Evolutionary conservation across 2,329 filamentous ascomycete genomes (phyloP), one percentile per base, ranked within the genome.

Genomic region (Gremmenia infestans): DNA sequence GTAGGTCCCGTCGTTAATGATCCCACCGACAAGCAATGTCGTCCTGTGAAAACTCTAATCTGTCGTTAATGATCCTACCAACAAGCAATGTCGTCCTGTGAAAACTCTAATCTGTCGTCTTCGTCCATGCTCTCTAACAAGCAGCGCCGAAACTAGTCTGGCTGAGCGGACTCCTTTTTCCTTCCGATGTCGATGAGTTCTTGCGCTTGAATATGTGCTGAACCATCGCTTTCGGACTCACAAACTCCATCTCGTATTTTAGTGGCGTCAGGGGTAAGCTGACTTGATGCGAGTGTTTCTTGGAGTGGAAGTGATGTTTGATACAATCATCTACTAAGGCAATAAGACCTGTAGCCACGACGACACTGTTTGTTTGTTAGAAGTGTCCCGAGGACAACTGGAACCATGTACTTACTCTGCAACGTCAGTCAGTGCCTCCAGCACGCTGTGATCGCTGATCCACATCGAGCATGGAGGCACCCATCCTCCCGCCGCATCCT

Each of bases 251-350:
- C 51, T 82, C 80, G 68, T 64, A 52, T 22, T 67, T 65, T 4
- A 79, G 73, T 47, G 78, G 79, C 54, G 76, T 71, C 53, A 77
- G 70, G 8, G 82, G 80, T 22, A 82, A 74, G 35, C 76, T 74
- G 65, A 83, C 70, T 51, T 76, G 75, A 15, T 77, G 77, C 54
- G 72, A 72, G 55, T 76, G 75, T 64, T 79, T 81, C 53, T 63
- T 65, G 22, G 60, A 35, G 19, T 66, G 61, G 58, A 68, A 68
- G 50, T 58, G 63, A 8, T 62, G 56, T 72, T 89, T 89, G 76
- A 97, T 96, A 74, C 86, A 90, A 73, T 97, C 91, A 68, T 97
- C 93, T 51, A 95, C 87, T 46, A 97, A 82, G 7, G 89, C 84
- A 65, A 96, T 85, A 63, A 97, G 81, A 23, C 93, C 93, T n/a